A percentile compares a stretch with the other conserved stretches of the same genome.
Conservation (phyloP, 2,329 filamentous ascomycete genomes). For the Pseudopyricularia javanii region DNA sequence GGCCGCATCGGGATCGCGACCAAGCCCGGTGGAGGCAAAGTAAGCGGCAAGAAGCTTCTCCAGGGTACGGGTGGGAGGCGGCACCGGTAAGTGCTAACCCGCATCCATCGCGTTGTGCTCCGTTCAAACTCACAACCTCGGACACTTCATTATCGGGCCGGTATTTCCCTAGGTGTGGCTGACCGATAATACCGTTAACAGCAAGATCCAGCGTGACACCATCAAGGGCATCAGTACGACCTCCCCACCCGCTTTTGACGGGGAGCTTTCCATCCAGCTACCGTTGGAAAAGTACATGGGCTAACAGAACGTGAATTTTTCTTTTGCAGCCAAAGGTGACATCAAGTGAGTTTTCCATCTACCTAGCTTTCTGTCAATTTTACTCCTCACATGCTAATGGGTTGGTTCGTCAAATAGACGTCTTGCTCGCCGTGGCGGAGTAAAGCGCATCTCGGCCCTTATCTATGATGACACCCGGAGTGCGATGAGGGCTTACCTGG, state of each 20-base stretch:
- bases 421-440: conserved; percentile 62
- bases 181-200: conserved; percentile 9
- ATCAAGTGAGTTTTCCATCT: conserved; percentile 29
- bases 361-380: background rate
- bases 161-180: no score
- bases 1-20: background rate
- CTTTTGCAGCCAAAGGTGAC: conserved; percentile 34
- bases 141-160: no score
- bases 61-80: conserved; percentile 9
- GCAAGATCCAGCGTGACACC: conserved; percentile 34
- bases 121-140: background rate
- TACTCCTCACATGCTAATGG: background rate
- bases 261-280: background rate
- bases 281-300: background rate
- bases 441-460: conserved; percentile 54
- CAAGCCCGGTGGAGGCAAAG: background rate
- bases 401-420: conserved; percentile 32
- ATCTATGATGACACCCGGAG: conserved; percentile 53
- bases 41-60: conserved; percentile 4
- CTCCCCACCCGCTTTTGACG: background rate
- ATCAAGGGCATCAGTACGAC: conserved; percentile 38
- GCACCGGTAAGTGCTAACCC: conserved; percentile 11
- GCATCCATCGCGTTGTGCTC: background rate
- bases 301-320: background rate
- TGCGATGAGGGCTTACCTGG: conserved; percentile 36